These are phyloP conservation scores for Pythium myriotylum DNA, from an alignment of 352 stramenopile genomes.

Conservation along the genomic window DNA sequence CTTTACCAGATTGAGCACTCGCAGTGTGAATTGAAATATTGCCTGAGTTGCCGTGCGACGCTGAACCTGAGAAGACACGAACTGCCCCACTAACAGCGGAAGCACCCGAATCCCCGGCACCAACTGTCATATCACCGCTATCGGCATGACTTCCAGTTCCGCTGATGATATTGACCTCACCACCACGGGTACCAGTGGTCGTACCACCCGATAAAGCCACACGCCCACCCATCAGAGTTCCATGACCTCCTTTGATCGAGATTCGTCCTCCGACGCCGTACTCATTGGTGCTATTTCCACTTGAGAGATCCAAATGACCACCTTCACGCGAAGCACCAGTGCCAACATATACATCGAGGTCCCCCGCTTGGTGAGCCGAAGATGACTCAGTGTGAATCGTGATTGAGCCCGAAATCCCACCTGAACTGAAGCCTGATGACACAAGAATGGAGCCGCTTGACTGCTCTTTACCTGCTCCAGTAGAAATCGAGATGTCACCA, in stretches of 20 bases:
- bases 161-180: conserved; percentile 30
- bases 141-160: conserved; percentile 2
- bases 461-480: conserved; percentile 22
- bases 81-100: conserved; percentile 4
- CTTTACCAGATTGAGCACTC: conserved; percentile 29
- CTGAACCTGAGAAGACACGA: not conserved
- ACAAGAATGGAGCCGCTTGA: conserved; percentile 35
- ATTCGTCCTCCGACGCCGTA: conserved; percentile 35
- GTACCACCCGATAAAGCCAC: conserved; percentile 33
- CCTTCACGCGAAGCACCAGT: conserved; percentile 25
- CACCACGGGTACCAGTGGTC: conserved; percentile 34
- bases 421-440: conserved; percentile 25
- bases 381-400: conserved; percentile 28
- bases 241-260: conserved; percentile 33
- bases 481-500: conserved; percentile 34
- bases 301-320: conserved; percentile 31
- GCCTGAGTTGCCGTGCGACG: conserved; percentile 2
- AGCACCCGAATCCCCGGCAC: not conserved
- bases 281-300: conserved; percentile 31
- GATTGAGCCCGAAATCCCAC: conserved; percentile 29
- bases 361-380: conserved; percentile 25
- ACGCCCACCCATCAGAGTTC: conserved; percentile 29
- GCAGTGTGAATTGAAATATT: conserved; percentile 23
- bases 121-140: conserved; percentile 6
- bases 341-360: conserved; percentile 31